phyloP scores from a whole-genome alignment of 2,329 filamentous ascomycete species.

The Lachnellula hyalina region DNA sequence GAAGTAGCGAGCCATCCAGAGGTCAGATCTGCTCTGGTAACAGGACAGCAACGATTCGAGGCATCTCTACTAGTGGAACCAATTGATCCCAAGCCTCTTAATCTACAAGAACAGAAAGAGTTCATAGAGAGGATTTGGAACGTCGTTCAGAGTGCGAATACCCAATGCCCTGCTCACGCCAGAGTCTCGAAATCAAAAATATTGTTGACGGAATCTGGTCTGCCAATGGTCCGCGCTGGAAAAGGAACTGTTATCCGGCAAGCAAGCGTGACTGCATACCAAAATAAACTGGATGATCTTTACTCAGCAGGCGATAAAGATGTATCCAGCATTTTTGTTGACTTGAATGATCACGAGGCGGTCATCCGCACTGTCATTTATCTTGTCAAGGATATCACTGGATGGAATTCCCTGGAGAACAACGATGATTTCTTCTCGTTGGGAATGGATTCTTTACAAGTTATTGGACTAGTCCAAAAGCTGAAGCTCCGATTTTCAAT shows the following conservation, averaged over 20 bases:
- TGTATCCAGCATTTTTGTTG: too few species aligned
- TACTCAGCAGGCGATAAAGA: conserved; percentile 24
- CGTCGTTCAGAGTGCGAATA: conserved; percentile 31
- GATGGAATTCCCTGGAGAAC: neutral
- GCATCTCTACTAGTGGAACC: conserved; percentile 34
- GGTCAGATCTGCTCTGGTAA: conserved; percentile 31
- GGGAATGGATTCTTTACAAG: conserved; percentile 9
- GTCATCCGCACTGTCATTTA: too few species aligned
- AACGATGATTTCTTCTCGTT: conserved; percentile 2
- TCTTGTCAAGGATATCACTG: neutral
- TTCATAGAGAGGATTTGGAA: conserved; percentile 26
- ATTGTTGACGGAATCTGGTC: conserved; percentile 27
- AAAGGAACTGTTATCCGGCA: conserved; percentile 36
- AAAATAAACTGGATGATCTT: conserved; percentile 30
- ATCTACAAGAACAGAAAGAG: neutral
- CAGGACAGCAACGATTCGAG: conserved; percentile 33
- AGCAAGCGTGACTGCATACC: conserved; percentile 29
- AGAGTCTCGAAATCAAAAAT: conserved; percentile 29
- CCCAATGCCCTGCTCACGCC: conserved; percentile 26
- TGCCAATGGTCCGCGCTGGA: conserved; percentile 32
- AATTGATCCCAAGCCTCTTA: neutral
- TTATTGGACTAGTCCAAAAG: too few species aligned
- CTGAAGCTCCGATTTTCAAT: too few species aligned
- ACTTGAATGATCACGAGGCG: too few species aligned
- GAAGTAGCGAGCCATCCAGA: conserved; percentile 33